A percentile compares a stretch with the other conserved stretches of the same genome.
phyloP scores from a whole-genome alignment of 2,329 filamentous ascomycete genomes.

The Venturia oleaginea region DNA sequence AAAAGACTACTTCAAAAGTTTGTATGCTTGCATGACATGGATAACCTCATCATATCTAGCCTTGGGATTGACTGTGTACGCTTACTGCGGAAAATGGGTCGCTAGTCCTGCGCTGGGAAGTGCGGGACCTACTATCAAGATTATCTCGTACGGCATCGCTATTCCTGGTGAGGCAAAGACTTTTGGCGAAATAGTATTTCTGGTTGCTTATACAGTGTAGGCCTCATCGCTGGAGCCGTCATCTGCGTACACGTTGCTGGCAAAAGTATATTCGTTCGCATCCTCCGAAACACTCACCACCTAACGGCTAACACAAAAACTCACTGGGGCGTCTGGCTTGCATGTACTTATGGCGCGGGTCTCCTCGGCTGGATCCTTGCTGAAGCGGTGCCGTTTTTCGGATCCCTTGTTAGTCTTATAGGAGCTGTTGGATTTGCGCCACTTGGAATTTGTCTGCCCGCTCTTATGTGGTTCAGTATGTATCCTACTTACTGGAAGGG shows the following conservation, averaged over 20 bases:
- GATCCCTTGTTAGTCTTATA: neutral
- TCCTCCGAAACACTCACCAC: slow-evolving; percentile 7
- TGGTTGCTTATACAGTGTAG: neutral
- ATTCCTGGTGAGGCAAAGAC: neutral
- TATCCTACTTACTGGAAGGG: neutral
- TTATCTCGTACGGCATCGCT: slow-evolving; percentile 3
- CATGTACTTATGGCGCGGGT: neutral
- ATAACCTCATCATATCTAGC: neutral
- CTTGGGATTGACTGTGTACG: neutral
- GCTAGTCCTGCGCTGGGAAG: neutral
- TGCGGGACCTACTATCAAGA: slow-evolving; percentile 9
- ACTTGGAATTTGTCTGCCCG: slow-evolving; percentile 4
- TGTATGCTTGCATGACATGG: slow-evolving; percentile 9
- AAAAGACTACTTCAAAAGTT: slow-evolving; percentile 9
- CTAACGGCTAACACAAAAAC: neutral
- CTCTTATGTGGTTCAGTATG: slow-evolving; percentile 2
- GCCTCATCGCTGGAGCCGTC: neutral
- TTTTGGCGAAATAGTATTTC: neutral
- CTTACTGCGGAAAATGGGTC: slow-evolving; percentile 7
- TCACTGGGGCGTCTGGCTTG: slow-evolving; percentile 5
- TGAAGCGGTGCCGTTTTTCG: slow-evolving; percentile 4
- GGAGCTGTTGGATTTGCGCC: slow-evolving; percentile 8
- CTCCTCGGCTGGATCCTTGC: slow-evolving; percentile 2
- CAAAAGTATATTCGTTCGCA: slow-evolving; percentile 9
- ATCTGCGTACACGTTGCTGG: slow-evolving; percentile 10